Evolutionary conservation across 176 grass and related monocot genomes (phyloP).

Genomic region (Cocos nucifera): DNA sequence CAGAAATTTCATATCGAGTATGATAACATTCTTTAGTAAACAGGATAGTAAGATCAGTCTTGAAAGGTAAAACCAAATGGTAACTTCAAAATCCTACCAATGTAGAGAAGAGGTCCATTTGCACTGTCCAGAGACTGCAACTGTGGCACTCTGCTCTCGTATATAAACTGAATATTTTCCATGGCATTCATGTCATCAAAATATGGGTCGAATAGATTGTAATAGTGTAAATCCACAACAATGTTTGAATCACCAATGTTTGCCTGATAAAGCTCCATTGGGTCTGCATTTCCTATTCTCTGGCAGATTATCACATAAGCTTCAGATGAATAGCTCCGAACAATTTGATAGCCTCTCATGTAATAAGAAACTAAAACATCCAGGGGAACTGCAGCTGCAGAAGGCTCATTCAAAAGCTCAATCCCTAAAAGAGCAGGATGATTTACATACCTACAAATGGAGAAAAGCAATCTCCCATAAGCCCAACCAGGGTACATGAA

Average conservation of each 20-base stretch:
- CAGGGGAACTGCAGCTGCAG: conserved; percentile 47
- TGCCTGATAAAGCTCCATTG: conserved; percentile 68
- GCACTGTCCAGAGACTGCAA: conserved; percentile 43
- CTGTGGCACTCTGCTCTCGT: conserved; percentile 45
- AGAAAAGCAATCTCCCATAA: not conserved
- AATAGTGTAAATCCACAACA: conserved; percentile 83
- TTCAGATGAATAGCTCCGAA: conserved; percentile 57
- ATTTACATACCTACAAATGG: conserved; percentile 53
- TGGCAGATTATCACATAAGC: conserved; percentile 83
- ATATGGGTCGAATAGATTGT: conserved; percentile 71
- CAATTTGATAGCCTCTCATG: conserved; percentile 61
- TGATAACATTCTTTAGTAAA: not conserved
- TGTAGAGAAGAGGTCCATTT: conserved; percentile 80
- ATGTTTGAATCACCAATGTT: conserved; percentile 53
- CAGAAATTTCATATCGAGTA: no score
- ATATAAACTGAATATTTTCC: conserved; percentile 74
- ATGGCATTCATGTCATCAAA: conserved; percentile 48
- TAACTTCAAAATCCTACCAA: conserved; percentile 45
- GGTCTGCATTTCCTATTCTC: conserved; percentile 81
- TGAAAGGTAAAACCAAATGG: not conserved
- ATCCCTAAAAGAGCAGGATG: conserved; percentile 59
- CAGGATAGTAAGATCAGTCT: not conserved
- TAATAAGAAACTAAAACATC: conserved; percentile 64
- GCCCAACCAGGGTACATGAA: no score
- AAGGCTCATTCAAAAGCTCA: conserved; percentile 83